Conservation (phyloP, 2,329 filamentous ascomycete genomes). For the Elsinoe perseae region DNA sequence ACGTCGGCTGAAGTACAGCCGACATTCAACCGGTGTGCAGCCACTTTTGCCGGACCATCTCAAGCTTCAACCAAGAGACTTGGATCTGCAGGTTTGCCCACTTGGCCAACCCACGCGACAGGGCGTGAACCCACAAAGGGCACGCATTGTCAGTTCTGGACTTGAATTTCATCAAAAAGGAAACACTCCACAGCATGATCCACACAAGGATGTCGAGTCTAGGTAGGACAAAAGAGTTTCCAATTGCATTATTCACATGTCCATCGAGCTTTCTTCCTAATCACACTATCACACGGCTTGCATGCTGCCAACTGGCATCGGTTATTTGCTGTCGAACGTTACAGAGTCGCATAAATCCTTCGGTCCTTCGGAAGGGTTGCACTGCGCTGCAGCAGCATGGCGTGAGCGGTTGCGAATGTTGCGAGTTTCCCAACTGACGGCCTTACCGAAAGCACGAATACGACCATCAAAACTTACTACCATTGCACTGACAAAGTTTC, state of each 20-base stretch:
- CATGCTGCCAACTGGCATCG: background rate
- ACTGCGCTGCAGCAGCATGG: background rate
- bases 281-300: background rate
- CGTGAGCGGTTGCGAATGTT: conserved; percentile 5
- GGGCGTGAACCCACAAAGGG: background rate
- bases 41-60: background rate
- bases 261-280: background rate
- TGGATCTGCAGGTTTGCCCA: conserved; percentile 5
- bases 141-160: background rate
- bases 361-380: background rate
- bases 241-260: background rate
- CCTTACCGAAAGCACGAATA: background rate
- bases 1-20: background rate
- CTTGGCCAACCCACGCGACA: conserved; percentile 1
- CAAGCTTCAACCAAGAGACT: conserved; percentile 7
- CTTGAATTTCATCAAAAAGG: background rate
- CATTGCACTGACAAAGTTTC: background rate
- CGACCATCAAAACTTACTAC: background rate
- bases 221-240: background rate
- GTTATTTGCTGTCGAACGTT: background rate
- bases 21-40: background rate
- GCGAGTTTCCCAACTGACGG: background rate
- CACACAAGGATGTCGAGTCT: background rate
- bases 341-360: conserved; percentile 9
- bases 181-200: background rate